Conservation (phyloP, 1,284 basidiomycete genomes). For the Sparassis latifolia region DNA sequence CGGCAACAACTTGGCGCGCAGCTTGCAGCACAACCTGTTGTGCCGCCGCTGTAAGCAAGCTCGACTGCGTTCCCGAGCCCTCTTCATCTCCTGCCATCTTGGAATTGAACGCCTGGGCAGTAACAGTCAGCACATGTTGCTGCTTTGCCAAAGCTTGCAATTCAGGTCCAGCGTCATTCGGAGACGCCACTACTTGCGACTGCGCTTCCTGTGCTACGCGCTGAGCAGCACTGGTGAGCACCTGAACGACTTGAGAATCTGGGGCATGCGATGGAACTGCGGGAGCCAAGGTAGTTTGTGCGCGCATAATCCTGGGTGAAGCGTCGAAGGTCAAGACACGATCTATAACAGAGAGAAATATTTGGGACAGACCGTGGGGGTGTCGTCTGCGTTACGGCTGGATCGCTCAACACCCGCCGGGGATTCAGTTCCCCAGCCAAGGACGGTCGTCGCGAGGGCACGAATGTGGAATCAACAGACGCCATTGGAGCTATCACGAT, state of each 20-base stretch:
- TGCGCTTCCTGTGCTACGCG: constrained; percentile 69
- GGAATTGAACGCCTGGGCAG: constrained; percentile 68
- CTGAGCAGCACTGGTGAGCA: constrained; percentile 66
- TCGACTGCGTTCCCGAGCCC: constrained; percentile 36
- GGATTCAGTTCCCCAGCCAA: constrained; percentile 46
- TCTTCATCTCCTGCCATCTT: constrained; percentile 50
- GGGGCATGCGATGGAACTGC: constrained; percentile 29
- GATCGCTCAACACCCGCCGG: constrained; percentile 58
- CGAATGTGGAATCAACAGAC: constrained; percentile 53
- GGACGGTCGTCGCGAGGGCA: constrained; percentile 54
- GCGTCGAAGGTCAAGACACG: constrained; percentile 1
- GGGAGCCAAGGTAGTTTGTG: constrained; percentile 18
- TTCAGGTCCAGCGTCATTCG: constrained; percentile 41
- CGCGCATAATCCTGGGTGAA: constrained; percentile 18
- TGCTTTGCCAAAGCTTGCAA: constrained; percentile 69
- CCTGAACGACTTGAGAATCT: constrained; percentile 64
- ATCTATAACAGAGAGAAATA: not conserved
- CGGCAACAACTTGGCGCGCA: constrained; percentile 59
- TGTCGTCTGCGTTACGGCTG: constrained; percentile 35
- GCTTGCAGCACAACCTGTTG: constrained; percentile 75
- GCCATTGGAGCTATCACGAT: constrained; percentile 69
- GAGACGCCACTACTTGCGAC: constrained; percentile 53
- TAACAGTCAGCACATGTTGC: constrained; percentile 71
- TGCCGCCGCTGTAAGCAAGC: constrained; percentile 59
- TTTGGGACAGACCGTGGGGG: constrained; percentile 17